A percentile compares a stretch with the other conserved stretches of the same genome.
phyloP scores from a whole-genome alignment of 768 basidiomycete species.

The Plicaturopsis crispa region DNA sequence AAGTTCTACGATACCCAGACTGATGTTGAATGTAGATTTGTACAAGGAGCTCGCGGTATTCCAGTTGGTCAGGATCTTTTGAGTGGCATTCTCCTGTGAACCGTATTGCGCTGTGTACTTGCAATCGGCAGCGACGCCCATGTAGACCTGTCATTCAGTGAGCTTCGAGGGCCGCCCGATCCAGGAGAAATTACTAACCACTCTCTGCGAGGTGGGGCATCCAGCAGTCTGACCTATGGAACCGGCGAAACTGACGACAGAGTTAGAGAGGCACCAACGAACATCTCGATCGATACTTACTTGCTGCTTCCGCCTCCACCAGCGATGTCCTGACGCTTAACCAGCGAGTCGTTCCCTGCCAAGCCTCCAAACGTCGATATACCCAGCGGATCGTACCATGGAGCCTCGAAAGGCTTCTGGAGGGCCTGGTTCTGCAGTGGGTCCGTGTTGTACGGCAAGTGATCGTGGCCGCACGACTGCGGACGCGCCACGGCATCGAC shows the following conservation, averaged over 20 bases:
- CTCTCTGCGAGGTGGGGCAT: constrained; percentile 66
- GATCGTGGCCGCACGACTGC: constrained; percentile 61
- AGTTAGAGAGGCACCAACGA: constrained; percentile 2
- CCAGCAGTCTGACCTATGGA: constrained; percentile 63
- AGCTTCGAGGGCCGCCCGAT: not conserved
- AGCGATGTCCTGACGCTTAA: constrained; percentile 49
- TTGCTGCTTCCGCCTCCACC: constrained; percentile 44
- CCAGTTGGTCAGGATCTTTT: constrained; percentile 70
- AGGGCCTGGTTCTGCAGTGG: constrained; percentile 45
- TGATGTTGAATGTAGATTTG: constrained; percentile 77
- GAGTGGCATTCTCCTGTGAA: constrained; percentile 56
- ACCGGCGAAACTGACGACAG: constrained; percentile 47
- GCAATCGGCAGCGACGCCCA: constrained; percentile 89
- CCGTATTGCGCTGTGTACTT: constrained; percentile 63
- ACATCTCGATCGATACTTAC: constrained; percentile 26
- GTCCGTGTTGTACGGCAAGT: constrained; percentile 58
- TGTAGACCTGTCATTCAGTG: constrained; percentile 39
- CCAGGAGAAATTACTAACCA: constrained; percentile 34
- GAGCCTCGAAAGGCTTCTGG: constrained; percentile 18
- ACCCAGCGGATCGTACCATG: constrained; percentile 36
- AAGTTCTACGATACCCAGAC: constrained; percentile 75
- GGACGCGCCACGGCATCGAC: constrained; percentile 18
- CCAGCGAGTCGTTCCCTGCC: constrained; percentile 26
- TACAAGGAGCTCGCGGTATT: constrained; percentile 73
- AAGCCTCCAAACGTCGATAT: too few relatives aligned